These are phyloP conservation scores for Apiosordaria backusii DNA, from an alignment of 495 filamentous ascomycete species.

Conservation along the genomic window DNA sequence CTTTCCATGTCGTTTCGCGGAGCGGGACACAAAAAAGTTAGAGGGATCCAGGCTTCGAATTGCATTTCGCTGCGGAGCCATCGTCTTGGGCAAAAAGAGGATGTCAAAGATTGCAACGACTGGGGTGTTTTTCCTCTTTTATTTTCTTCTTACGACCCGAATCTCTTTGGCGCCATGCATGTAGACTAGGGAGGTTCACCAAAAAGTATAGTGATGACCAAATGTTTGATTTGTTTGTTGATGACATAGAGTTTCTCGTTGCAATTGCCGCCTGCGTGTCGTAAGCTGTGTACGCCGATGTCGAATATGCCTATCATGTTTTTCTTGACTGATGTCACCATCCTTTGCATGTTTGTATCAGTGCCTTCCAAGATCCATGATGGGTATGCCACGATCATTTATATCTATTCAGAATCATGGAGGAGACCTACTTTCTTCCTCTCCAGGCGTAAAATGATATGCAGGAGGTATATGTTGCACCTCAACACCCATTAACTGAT, in stretches of 20 bases:
- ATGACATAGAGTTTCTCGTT: not conserved
- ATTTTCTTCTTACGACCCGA: constrained; percentile 31
- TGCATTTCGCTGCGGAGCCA: constrained; percentile 28
- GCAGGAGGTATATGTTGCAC: not conserved
- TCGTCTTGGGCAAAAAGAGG: constrained; percentile 28
- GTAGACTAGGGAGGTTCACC: constrained; percentile 44
- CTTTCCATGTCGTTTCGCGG: constrained; percentile 30
- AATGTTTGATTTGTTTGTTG: constrained; percentile 1
- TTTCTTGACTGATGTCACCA: not conserved
- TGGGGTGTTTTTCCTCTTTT: constrained; percentile 33
- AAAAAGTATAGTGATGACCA: constrained; percentile 21
- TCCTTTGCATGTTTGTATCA: not conserved
- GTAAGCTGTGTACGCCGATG: not conserved
- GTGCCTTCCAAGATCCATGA: too few relatives aligned
- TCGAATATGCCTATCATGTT: not conserved
- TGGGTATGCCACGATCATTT: too few relatives aligned
- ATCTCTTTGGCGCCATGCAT: constrained; percentile 43
- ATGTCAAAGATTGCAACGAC: constrained; percentile 36
- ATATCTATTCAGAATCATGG: too few relatives aligned
- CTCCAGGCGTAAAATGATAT: not conserved
- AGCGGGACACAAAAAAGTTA: constrained; percentile 28
- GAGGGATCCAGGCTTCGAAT: constrained; percentile 23
- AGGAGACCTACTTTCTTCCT: not conserved
- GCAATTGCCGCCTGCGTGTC: not conserved
- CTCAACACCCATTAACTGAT: not conserved